Evolutionary conservation across 345 rosid genomes (phyloP), one percentile per base, ranked within the genome.

Genomic region (Adansonia digitata): DNA sequence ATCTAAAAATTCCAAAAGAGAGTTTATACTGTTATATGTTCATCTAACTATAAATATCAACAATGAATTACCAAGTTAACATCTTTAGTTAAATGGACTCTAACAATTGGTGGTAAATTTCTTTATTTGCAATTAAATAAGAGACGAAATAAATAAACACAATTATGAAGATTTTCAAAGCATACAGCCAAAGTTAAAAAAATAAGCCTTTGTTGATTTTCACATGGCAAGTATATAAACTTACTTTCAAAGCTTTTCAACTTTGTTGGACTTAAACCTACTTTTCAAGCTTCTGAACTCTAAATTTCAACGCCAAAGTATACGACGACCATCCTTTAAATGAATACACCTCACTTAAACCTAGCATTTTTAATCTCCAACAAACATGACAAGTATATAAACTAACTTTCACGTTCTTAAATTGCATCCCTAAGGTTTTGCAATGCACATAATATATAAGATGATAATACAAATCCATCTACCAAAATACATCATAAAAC

Each of bases 401-500:
- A 64, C 26, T 12, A 62, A 18, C 29, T 39, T 64, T 64, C 13
- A 14, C 39, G 29, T 59, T 59, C 61, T 55, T 51, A 55, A 24
- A 24, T 57, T 57, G 62, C 62, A 26, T 57, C 24, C 29, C 42
- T 31, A 15, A 31, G 40, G 5, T 60, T 60, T 29, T 60, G 15
- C 37, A 29, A 5, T 2, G 31, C 61, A 56, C 53, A 24, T 20
- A 49, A 39, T 39, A 39, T 39, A 39, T 39, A 39, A 39, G 42
- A 39, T 9, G 9, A 40, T 40, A 40, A 9, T 40, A 1, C 45
- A 40, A 49, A 53, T 53, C 59, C 59, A 20, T 6, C 26, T 53
- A n/a, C 27, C 18, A 66, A 42, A 71, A 57, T 7, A 71, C 9
- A 74, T 43, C 52, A 81, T 17, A 56, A 56, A 69, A 27, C 20